Percentiles rank a stretch among this genome's conserved stretches.
phyloP scores from a whole-genome alignment of 2,329 filamentous ascomycete species.

The Tolypocladium tropicale region DNA sequence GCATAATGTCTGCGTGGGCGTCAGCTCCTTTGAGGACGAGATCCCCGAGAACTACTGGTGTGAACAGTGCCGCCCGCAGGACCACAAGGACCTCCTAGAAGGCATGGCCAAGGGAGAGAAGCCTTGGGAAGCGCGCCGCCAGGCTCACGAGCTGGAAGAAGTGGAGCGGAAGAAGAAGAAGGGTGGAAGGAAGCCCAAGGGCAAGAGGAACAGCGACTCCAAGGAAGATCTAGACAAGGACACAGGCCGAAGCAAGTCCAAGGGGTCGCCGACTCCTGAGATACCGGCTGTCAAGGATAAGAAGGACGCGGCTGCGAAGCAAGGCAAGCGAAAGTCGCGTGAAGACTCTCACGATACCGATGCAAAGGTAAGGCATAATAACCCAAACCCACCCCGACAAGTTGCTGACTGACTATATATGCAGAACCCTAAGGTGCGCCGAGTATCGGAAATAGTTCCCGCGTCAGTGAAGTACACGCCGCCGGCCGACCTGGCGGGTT shows the following conservation, averaged over 20 bases:
- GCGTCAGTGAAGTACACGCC: slow-evolving; percentile 30
- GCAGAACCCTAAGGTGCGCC: slow-evolving; percentile 37
- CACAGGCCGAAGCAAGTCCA: slow-evolving; percentile 15
- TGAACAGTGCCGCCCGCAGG: slow-evolving; percentile 75
- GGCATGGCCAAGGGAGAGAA: slow-evolving; percentile 72
- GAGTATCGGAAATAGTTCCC: slow-evolving; percentile 38
- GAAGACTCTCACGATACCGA: slow-evolving; percentile 46
- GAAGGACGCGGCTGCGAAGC: slow-evolving; percentile 31
- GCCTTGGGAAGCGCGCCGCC: slow-evolving; percentile 69
- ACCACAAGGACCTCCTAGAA: slow-evolving; percentile 71
- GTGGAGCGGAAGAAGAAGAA: slow-evolving; percentile 46
- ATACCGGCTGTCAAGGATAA: slow-evolving; percentile 32
- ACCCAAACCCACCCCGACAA: background rate
- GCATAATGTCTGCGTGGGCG: slow-evolving; percentile 90
- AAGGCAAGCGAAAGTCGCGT: slow-evolving; percentile 46
- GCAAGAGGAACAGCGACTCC: slow-evolving; percentile 54
- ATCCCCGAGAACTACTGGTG: slow-evolving; percentile 83
- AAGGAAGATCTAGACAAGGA: slow-evolving; percentile 49
- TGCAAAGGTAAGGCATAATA: slow-evolving; percentile 31
- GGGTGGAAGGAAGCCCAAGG: slow-evolving; percentile 52
- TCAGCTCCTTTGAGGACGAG: slow-evolving; percentile 68
- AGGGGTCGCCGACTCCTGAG: slow-evolving; percentile 30
- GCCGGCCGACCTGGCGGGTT: slow-evolving; percentile 39
- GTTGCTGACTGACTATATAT: background rate
- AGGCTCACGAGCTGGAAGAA: slow-evolving; percentile 53